A percentile compares a stretch with the other conserved stretches of the same genome.
Conservation (phyloP, 208 protist species). For the Acanthamoeba divionensis region DNA sequence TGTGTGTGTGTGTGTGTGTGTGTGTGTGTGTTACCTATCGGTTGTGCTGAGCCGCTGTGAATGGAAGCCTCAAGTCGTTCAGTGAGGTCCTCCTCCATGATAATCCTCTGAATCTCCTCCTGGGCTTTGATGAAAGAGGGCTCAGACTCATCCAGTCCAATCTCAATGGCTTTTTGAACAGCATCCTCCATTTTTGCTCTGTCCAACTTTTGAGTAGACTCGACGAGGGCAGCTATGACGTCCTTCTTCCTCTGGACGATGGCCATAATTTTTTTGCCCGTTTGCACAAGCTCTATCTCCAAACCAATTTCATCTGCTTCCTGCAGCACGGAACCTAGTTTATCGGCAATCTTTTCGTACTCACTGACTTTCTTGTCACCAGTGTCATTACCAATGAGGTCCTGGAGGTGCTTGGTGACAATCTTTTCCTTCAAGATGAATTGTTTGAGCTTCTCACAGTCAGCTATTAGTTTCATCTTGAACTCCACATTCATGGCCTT, state of each 20-base stretch:
- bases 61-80: too few species aligned
- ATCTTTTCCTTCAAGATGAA: constrained; percentile 19
- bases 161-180: not conserved
- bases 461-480: not conserved
- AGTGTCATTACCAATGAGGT: too few species aligned
- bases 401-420: not conserved
- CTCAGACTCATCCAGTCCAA: not conserved
- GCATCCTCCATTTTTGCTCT: not conserved
- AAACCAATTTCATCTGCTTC: not conserved
- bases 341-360: not conserved
- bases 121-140: not conserved
- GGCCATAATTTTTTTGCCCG: not conserved
- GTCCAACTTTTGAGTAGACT: not conserved
- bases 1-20: too few species aligned
- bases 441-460: not conserved
- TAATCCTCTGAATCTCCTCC: constrained; percentile 15
- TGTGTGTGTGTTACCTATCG: too few species aligned
- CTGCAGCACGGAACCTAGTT: not conserved
- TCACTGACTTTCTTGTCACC: too few species aligned
- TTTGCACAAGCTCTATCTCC: not conserved
- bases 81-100: constrained; percentile 5
- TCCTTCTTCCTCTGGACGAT: not conserved
- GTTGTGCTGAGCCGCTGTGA: too few species aligned
- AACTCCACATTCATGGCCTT: constrained; percentile 1
- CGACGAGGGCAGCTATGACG: too few species aligned